Evolutionary conservation across 164 flowering plant species (phyloP).

Genomic region (Vitis riparia): DNA sequence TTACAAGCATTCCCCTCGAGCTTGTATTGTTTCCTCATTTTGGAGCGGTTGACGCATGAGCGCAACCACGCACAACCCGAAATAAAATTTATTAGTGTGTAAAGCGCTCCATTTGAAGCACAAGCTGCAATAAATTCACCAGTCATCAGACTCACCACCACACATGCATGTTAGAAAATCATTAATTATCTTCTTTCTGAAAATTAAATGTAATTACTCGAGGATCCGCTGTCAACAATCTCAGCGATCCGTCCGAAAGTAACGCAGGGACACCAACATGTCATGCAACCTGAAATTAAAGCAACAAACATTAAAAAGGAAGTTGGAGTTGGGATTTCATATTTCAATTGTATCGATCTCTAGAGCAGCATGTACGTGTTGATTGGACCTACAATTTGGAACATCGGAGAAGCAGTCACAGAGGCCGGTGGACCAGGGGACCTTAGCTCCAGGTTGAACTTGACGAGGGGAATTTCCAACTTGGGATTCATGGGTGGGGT

Average conservation of each 20-base stretch:
- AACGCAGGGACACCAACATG: background rate
- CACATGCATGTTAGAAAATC: too few species aligned
- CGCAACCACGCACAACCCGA: background rate
- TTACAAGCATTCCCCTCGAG: constrained; percentile 18
- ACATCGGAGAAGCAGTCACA: constrained; percentile 35
- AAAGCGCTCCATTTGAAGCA: background rate
- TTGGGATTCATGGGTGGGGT: too few species aligned
- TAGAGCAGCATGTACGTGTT: too few species aligned
- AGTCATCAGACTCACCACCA: too few species aligned
- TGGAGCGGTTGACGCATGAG: constrained; percentile 1
- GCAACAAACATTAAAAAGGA: too few species aligned
- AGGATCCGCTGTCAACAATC: constrained; percentile 11
- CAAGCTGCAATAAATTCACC: background rate
- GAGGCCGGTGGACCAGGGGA: constrained; percentile 39
- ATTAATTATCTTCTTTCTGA: too few species aligned
- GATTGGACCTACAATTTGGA: constrained; percentile 18
- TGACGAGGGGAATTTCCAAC: too few species aligned
- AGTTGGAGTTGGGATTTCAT: too few species aligned
- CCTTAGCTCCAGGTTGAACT: background rate
- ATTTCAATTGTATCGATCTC: too few species aligned
- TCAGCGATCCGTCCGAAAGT: constrained; percentile 13
- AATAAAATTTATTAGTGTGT: too few species aligned
- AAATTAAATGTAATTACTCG: background rate
- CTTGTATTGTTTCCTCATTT: constrained; percentile 16
- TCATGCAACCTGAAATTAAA: constrained; percentile 4